Evolutionary conservation across 2,329 filamentous ascomycete genomes (phyloP).

Genomic region (Drechslerella coelobrocha): DNA sequence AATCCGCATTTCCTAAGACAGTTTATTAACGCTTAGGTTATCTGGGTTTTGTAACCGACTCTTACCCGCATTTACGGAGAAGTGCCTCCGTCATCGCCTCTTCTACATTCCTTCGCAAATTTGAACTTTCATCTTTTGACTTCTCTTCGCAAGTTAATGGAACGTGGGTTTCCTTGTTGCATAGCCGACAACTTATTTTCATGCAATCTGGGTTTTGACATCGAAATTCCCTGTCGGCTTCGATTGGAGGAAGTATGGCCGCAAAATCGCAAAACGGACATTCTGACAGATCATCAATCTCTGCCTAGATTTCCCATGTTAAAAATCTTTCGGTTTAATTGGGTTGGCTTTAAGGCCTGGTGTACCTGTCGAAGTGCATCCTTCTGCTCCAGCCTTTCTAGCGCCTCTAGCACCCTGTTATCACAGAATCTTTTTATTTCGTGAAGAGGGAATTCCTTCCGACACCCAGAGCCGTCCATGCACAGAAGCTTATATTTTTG

Average conservation of each 20-base stretch:
- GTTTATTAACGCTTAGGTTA: conserved; percentile 5
- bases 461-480: conserved; percentile 73
- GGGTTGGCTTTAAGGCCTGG: background rate
- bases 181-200: conserved; percentile 70
- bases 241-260: conserved; percentile 72
- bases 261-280: conserved; percentile 86
- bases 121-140: conserved; percentile 66
- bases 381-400: conserved; percentile 76
- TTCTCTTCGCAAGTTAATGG: conserved; percentile 75
- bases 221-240: conserved; percentile 74
- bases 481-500: conserved; percentile 73
- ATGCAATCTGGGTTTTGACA: conserved; percentile 72
- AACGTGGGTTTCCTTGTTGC: conserved; percentile 72
- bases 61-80: conserved; percentile 73
- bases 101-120: conserved; percentile 72
- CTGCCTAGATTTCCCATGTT: conserved; percentile 60
- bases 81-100: conserved; percentile 83
- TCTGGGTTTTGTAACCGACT: conserved; percentile 1
- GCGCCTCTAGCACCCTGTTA: conserved; percentile 65
- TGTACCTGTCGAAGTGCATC: conserved; percentile 63
- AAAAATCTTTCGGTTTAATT: background rate
- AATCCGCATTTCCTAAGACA: conserved; percentile 64
- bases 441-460: conserved; percentile 65
- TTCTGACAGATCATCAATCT: conserved; percentile 73
- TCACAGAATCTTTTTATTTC: conserved; percentile 68